Evolutionary conservation across 2,329 filamentous ascomycete genomes (phyloP).

Genomic region (Aureobasidium sp.): DNA sequence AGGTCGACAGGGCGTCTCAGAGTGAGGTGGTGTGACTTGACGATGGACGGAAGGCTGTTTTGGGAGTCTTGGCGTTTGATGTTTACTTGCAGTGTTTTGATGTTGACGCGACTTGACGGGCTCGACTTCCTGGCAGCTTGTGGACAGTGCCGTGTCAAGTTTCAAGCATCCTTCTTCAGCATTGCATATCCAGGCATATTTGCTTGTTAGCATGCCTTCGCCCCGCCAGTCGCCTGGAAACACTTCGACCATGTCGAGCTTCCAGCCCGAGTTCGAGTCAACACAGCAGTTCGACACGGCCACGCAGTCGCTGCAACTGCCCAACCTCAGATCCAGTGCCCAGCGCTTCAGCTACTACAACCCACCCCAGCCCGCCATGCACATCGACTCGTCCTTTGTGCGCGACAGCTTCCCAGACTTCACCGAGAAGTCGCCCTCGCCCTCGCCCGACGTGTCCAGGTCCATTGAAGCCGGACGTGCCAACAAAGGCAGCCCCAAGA

Average conservation of each 20-base stretch:
- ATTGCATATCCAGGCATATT: background rate
- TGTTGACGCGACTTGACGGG: conserved; percentile 2
- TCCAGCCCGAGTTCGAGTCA: conserved; percentile 15
- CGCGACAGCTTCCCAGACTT: conserved; percentile 10
- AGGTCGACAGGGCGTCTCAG: background rate
- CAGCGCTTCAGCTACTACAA: conserved; percentile 5
- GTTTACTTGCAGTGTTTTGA: conserved; percentile 10
- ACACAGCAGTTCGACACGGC: conserved; percentile 16
- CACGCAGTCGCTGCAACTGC: conserved; percentile 12
- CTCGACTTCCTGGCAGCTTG: no score
- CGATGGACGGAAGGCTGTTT: background rate
- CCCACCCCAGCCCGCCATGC: background rate
- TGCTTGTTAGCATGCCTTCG: conserved; percentile 5
- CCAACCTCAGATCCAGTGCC: conserved; percentile 7
- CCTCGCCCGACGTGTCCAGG: background rate
- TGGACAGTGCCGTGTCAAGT: background rate
- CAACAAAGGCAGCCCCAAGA: conserved; percentile 29
- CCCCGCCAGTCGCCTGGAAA: conserved; percentile 10
- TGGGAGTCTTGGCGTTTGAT: conserved; percentile 1
- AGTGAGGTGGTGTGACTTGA: background rate
- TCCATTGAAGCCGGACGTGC: conserved; percentile 52
- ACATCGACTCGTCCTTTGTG: conserved; percentile 3
- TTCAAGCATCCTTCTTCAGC: conserved; percentile 5
- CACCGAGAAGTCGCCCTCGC: background rate
- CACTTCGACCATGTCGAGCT: conserved; percentile 13